Conservation (phyloP, 192 early-diverging fungal genomes). For the Dimargaris cristalligena region DNA sequence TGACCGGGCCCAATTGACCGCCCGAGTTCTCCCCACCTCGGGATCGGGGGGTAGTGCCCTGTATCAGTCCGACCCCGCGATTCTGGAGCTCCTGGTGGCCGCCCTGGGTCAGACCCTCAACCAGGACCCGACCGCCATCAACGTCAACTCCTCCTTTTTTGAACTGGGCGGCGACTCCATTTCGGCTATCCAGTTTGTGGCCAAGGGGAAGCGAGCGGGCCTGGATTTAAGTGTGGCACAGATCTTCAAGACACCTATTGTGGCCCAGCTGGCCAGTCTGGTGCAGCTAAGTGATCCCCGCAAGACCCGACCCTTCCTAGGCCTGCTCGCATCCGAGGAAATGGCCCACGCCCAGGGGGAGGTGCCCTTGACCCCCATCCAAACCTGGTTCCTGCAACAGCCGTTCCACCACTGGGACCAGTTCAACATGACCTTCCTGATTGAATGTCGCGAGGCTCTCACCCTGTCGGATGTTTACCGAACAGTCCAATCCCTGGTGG, state of each 20-base stretch:
- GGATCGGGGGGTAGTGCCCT: neutral
- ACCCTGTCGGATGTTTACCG: neutral
- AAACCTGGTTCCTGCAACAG: constrained; percentile 8
- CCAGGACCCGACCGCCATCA: neutral
- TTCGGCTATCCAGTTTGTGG: constrained; percentile 11
- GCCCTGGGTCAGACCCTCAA: neutral
- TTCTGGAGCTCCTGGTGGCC: neutral
- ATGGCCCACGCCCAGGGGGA: neutral
- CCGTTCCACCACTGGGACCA: neutral
- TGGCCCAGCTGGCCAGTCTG: constrained; percentile 2
- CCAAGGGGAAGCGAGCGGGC: neutral
- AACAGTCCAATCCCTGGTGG: neutral
- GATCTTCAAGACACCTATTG: constrained; percentile 4
- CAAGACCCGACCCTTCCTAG: neutral
- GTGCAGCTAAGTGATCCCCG: neutral
- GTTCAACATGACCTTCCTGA: constrained; percentile 1
- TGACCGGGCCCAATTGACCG: neutral
- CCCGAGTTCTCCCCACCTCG: neutral
- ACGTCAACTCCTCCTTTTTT: constrained; percentile 16
- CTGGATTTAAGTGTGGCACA: constrained; percentile 5
- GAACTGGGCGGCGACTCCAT: constrained; percentile 24
- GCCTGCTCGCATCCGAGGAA: too few relatives aligned
- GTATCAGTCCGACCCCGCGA: neutral
- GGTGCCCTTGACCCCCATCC: constrained; percentile 6
- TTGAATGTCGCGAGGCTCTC: neutral